Conservation (phyloP, 176 grass and related monocot genomes). For the Thalia dealbata region DNA sequence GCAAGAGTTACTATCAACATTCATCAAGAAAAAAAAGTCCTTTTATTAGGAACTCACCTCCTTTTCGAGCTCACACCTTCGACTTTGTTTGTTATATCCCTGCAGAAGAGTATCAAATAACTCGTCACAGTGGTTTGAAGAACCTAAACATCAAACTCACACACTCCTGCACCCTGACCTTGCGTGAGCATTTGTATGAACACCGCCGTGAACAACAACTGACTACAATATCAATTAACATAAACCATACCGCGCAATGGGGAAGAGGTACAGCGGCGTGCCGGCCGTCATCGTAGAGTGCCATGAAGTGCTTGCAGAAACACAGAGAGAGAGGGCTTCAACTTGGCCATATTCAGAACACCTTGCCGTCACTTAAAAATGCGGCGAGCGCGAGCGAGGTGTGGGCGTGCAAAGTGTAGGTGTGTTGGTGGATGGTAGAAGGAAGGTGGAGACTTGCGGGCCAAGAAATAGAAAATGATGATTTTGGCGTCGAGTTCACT, state of each 20-base stretch:
- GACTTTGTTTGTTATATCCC: slow-evolving; percentile 10
- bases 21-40: too few species aligned
- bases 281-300: neutral
- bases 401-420: neutral
- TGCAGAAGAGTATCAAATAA: slow-evolving; percentile 3
- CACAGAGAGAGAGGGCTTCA: neutral
- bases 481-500: neutral
- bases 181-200: too few species aligned
- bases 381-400: neutral
- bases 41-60: slow-evolving; percentile 31
- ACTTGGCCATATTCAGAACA: neutral
- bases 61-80: slow-evolving; percentile 38
- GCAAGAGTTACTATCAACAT: too few species aligned
- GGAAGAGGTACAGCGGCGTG: neutral
- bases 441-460: neutral
- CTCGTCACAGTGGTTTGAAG: too few species aligned
- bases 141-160: too few species aligned
- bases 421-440: neutral
- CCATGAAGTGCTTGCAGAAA: neutral
- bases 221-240: neutral
- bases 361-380: neutral
- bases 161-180: too few species aligned
- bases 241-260: neutral
- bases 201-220: neutral
- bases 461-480: neutral